phyloP scores from a whole-genome alignment of 2,329 filamentous ascomycete species.

The Colletotrichum viniferum region DNA sequence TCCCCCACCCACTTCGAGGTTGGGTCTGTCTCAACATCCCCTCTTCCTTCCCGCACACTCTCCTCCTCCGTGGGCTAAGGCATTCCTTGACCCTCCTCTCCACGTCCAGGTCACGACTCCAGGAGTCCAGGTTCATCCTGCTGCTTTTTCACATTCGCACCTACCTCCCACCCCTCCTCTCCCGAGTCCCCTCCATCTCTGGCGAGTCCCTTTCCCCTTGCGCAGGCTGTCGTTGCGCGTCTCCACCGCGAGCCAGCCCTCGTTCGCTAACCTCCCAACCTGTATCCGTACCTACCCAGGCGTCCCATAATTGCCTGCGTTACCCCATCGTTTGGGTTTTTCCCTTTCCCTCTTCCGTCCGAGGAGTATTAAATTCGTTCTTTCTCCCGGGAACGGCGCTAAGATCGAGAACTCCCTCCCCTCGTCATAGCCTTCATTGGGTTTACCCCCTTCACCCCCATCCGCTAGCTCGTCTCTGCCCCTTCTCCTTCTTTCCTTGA shows the following conservation, averaged over 20 bases:
- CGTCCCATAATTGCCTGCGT: constrained; percentile 12
- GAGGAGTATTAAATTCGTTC: constrained; percentile 22
- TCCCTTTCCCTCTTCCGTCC: constrained; percentile 14
- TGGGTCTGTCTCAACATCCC: no score
- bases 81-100: no score
- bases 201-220: background rate
- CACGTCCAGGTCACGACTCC: no score
- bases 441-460: constrained; percentile 20
- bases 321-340: constrained; percentile 18
- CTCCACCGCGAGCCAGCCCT: constrained; percentile 20
- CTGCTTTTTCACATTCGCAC: no score
- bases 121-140: no score
- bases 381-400: constrained; percentile 25
- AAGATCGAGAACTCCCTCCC: constrained; percentile 23
- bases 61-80: no score
- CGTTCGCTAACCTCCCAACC: constrained; percentile 3
- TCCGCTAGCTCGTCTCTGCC: background rate
- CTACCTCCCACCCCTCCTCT: background rate
- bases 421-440: constrained; percentile 25
- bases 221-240: constrained; percentile 9
- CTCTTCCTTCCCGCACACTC: no score
- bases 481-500: background rate
- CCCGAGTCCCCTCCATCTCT: background rate
- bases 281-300: background rate
- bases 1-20: no score